These are phyloP conservation scores for Sicyos edulis DNA, from an alignment of 306 rosid genomes.

Conservation along the genomic window DNA sequence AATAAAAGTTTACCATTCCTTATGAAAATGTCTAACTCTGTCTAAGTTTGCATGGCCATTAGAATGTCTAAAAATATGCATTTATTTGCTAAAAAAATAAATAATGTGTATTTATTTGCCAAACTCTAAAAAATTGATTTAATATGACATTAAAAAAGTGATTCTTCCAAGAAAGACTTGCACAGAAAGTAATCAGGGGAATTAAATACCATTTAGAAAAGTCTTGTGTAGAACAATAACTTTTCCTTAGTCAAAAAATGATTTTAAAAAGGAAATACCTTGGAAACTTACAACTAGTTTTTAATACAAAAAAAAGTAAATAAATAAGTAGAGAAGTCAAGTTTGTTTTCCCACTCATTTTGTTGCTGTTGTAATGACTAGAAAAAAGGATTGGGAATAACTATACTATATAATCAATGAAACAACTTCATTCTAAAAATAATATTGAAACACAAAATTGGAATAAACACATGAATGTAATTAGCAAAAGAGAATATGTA, in stretches of 20 bases:
- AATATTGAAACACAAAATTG: not conserved
- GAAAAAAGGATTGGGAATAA: not conserved
- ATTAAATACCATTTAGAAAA: not conserved
- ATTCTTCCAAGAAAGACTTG: conserved; percentile 12
- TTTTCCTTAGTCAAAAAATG: conserved; percentile 1
- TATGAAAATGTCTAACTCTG: not conserved
- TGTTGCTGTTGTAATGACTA: not conserved
- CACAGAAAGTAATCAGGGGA: not conserved
- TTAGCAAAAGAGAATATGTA: not conserved
- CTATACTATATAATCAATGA: not conserved
- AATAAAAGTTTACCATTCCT: too few relatives aligned
- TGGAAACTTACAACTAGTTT: not conserved
- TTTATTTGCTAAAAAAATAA: too few relatives aligned
- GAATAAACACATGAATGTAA: not conserved
- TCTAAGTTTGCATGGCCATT: not conserved
- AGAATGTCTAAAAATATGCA: not conserved
- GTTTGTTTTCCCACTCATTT: not conserved
- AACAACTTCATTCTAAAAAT: too few relatives aligned
- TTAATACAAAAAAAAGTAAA: not conserved
- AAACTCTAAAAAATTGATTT: not conserved
- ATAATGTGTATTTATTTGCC: not conserved
- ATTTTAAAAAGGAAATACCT: conserved; percentile 3
- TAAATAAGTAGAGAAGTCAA: not conserved
- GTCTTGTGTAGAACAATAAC: not conserved
- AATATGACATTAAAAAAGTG: not conserved